Base-by-base conservation (phyloP, 768 basidiomycete genomes). In the Dentipellis sp. region DNA sequence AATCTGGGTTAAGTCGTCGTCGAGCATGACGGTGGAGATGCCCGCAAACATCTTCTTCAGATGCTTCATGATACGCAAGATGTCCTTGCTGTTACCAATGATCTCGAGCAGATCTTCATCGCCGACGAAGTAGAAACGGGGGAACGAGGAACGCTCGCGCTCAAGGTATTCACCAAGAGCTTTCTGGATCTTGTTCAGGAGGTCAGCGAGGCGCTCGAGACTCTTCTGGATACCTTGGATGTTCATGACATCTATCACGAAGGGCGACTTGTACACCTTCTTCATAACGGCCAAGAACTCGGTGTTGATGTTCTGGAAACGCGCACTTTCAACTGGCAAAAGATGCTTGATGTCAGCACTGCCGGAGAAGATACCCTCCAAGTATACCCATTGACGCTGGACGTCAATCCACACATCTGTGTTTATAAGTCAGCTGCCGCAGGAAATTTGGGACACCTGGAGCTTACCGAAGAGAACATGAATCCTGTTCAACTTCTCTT, bases 31-130 rank as follows among this genome's bases (percentile, higher is more conserved):
- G 0, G 93, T 94, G 1, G 93, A 87, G 39, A 99, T 87, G 23
- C 97, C 97, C 19, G 97, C 97, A 71, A 99, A 99, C 97, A 99
- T 99, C 79, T 99, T 99, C 77, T 97, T 98, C 58, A 99, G 78
- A 73, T 98, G 97, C 64, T 99, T 99, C 91, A 97, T 93, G 71
- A 98, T 91, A 39, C 97, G 88, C 46, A 93, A 72, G 63, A 98
- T 97, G 66, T 98, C 94, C 70, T 97, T 99, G 79, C 93, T 97
- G 75, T 99, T 99, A 60, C 97, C 97, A 61, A 99, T 98, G 64
- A 99, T 99, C 71, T 99, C 97, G 59, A 99, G 78, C 58, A 99
- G 73, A 68, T 99, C 97, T 67, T 99, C 97, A 71, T 99, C 97
- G 64, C 97, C 97, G 53, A 99, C 94, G 65, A 99, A 99, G 74